Percentiles rank a stretch among this genome's conserved stretches.
phyloP scores from a whole-genome alignment of 179 eudicot genomes.

The Beta macrorhiza region DNA sequence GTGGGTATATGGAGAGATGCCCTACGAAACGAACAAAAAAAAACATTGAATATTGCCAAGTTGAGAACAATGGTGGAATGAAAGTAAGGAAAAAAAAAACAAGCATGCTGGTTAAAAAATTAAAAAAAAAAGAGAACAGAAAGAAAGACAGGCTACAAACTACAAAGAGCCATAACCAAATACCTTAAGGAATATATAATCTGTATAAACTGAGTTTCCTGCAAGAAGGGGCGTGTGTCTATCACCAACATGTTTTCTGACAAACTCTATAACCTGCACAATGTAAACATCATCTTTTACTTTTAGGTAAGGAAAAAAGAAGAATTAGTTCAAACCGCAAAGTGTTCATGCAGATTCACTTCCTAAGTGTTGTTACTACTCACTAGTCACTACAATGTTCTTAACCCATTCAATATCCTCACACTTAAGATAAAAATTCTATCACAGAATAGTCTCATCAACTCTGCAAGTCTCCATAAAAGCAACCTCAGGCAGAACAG shows the following conservation, averaged over 20 bases:
- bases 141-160: not conserved
- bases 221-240: conserved; percentile 65
- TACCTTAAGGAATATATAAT: conserved; percentile 74
- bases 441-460: not conserved
- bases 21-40: not conserved
- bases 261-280: conserved; percentile 73
- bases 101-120: not conserved
- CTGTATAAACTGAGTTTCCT: conserved; percentile 75
- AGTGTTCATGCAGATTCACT: not conserved
- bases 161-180: not conserved
- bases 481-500: not conserved
- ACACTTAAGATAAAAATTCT: not conserved
- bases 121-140: not conserved
- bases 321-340: not conserved
- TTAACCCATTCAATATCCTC: not conserved
- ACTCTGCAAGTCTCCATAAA: not conserved
- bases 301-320: not conserved
- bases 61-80: not conserved
- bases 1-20: not conserved
- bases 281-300: not conserved
- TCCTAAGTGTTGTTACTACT: not conserved
- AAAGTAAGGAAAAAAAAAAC: not conserved
- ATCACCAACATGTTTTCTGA: conserved; percentile 51
- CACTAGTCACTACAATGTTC: not conserved
- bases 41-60: not conserved